Conservation (phyloP, 768 basidiomycete genomes). For the Suillus lakei region DNA sequence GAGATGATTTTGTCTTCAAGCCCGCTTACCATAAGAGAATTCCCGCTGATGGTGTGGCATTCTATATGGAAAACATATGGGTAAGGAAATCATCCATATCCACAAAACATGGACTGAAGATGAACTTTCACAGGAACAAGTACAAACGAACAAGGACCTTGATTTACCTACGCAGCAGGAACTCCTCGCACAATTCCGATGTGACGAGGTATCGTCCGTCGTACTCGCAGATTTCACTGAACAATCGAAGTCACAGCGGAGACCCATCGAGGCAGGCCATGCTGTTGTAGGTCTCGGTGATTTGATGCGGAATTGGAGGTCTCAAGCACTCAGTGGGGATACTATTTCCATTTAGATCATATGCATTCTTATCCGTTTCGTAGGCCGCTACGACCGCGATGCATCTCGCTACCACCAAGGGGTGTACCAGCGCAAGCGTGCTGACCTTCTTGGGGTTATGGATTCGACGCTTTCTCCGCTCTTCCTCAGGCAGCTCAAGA, state of each 20-base stretch:
- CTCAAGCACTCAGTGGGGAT: conserved; percentile 71
- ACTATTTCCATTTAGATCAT: neutral
- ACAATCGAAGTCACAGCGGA: conserved; percentile 79
- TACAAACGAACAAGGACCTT: conserved; percentile 94
- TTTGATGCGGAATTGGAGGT: conserved; percentile 83
- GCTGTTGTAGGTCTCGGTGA: conserved; percentile 84
- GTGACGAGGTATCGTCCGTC: conserved; percentile 90
- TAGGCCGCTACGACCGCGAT: conserved; percentile 90
- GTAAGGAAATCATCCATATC: conserved; percentile 49
- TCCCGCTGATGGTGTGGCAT: conserved; percentile 94
- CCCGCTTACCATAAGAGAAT: conserved; percentile 95
- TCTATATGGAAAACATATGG: conserved; percentile 99
- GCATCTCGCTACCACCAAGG: conserved; percentile 97
- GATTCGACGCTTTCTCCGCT: conserved; percentile 82
- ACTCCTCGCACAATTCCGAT: conserved; percentile 96
- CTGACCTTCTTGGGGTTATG: conserved; percentile 75
- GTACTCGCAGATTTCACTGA: conserved; percentile 84
- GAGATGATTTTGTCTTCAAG: conserved; percentile 83
- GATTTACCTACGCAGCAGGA: conserved; percentile 98
- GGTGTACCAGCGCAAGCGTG: conserved; percentile 91
- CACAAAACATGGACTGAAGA: neutral
- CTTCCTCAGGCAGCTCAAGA: conserved; percentile 95
- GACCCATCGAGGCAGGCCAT: conserved; percentile 86
- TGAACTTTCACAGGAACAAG: conserved; percentile 77
- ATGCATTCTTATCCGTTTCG: conserved; percentile 12